phyloP scores from a whole-genome alignment of 306 rosid species.

The Trichosanthes cucumerina region DNA sequence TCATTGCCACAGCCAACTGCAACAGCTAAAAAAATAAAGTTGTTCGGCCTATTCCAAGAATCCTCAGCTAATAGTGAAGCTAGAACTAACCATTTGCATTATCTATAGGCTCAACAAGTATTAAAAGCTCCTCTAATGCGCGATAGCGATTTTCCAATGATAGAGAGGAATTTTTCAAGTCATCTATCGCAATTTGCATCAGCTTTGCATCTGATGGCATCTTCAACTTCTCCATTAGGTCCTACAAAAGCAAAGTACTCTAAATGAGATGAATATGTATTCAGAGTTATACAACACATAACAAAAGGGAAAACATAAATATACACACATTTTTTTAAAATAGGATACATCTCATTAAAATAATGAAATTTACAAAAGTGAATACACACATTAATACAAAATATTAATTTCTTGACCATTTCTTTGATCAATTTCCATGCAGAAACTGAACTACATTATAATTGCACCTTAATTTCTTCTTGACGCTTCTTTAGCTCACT shows the following conservation, averaged over 20 bases:
- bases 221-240: constrained; percentile 56
- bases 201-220: constrained; percentile 71
- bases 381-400: neutral
- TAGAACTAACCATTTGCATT: constrained; percentile 64
- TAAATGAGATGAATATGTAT: neutral
- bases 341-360: neutral
- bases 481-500: constrained; percentile 48
- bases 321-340: neutral
- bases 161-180: constrained; percentile 58
- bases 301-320: neutral
- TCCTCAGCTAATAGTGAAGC: neutral
- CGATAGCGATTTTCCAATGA: constrained; percentile 63
- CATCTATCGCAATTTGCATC: constrained; percentile 66
- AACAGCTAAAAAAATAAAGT: neutral
- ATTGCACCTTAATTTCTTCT: constrained; percentile 52
- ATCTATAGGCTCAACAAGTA: constrained; percentile 74
- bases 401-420: neutral
- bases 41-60: neutral
- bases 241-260: constrained; percentile 23
- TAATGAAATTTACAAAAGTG: neutral
- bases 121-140: constrained; percentile 64
- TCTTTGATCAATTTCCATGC: neutral
- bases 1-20: neutral
- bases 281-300: neutral
- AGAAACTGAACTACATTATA: neutral